Base-by-base conservation (phyloP, 441 rosid genomes). In the Gossypium lobatum region DNA sequence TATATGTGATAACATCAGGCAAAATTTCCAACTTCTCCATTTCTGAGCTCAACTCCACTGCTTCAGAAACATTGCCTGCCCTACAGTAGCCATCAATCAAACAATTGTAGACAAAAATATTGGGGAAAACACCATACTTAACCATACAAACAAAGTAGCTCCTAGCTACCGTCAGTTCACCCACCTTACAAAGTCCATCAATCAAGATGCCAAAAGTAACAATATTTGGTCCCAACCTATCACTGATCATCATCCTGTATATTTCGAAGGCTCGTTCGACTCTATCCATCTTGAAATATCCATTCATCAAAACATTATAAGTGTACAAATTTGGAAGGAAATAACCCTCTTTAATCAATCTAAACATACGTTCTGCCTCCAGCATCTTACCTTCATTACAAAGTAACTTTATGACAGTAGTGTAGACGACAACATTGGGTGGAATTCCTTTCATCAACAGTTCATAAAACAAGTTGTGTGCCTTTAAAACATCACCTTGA, bases 121-220 rank as follows among this genome's bases (percentile, higher is more conserved):
- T 89, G 26, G 96, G 92, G 21, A 72, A 42, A 86, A 87, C 85
- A 39, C 90, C 86, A 55, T 81, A 78, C 73, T 89, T 89, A 50
- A 65, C 76, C 93, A 91, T 85, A 74, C 74, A 82, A 74, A 63
- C 87, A 54, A 87, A 84, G 23, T 87, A 71, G 72, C 77, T 81
- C 78, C 85, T 82, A 5, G 88, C 89, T 18, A 83, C 78, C 6
- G 73, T 76, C 73, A 83, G 64, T 77, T 86, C 85, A 18, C 80
- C 81, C 23, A 73, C 81, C 81, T 84, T 89, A 76, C 95, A 87
- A 65, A 92, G 85, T 10, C 86, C 92, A 85, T 87, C 85, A 1
- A 85, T 66, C 53, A 92, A 77, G 58, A 78, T 77, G 31, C 92
- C 91, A 18, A 85, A 88, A 1, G 89, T 75, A 59, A 89, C 79